Conservation (phyloP, 345 rosid species). For the Raphanus sativus region DNA sequence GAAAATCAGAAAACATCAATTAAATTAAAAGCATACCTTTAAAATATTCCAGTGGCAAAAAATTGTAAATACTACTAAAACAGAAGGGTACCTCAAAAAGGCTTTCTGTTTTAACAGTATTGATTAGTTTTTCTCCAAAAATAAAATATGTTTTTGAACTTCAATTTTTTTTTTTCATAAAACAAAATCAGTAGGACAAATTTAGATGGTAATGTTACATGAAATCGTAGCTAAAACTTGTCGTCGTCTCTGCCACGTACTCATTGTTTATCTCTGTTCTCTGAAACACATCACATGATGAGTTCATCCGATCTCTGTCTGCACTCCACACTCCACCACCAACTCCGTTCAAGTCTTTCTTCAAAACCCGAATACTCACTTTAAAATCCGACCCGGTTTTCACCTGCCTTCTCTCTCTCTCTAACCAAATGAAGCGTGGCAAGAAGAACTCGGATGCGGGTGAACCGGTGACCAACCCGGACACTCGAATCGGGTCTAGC, state of each 20-base stretch:
- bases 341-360: background rate
- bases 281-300: slow-evolving; percentile 23
- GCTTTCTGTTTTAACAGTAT: too few relatives aligned
- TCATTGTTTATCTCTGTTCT: background rate
- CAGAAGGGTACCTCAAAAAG: too few relatives aligned
- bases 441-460: slow-evolving; percentile 28
- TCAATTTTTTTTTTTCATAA: too few relatives aligned
- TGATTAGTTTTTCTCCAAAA: too few relatives aligned
- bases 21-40: too few relatives aligned
- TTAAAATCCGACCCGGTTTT: slow-evolving; percentile 17
- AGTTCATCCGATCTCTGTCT: background rate
- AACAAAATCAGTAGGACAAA: too few relatives aligned
- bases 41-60: too few relatives aligned
- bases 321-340: background rate
- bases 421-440: slow-evolving; percentile 41
- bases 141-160: too few relatives aligned
- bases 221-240: background rate
- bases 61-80: too few relatives aligned
- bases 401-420: background rate
- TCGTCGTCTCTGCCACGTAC: slow-evolving; percentile 23
- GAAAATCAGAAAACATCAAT: too few relatives aligned
- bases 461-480: slow-evolving; percentile 25
- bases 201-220: too few relatives aligned
- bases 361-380: background rate
- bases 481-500: slow-evolving; percentile 10